A percentile compares a stretch with the other conserved stretches of the same genome.
Evolutionary conservation across 345 rosid species (phyloP).

Genomic region (Eucalyptus globulus): DNA sequence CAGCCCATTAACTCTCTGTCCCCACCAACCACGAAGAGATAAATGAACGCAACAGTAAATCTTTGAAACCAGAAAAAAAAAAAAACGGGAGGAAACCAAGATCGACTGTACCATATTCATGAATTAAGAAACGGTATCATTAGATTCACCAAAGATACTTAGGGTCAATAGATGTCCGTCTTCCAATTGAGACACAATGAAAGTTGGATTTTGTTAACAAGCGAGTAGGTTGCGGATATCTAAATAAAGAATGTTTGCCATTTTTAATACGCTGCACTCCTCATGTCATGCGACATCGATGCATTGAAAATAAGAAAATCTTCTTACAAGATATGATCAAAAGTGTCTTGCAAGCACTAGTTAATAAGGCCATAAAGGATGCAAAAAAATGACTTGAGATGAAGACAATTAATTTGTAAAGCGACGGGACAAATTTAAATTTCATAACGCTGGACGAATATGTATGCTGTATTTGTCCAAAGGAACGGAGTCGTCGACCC

Average conservation of each 20-base stretch:
- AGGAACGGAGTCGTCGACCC: neutral
- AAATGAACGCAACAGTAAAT: neutral
- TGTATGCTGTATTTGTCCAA: neutral
- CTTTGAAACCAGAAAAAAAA: neutral
- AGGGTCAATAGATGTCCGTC: neutral
- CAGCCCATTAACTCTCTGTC: conserved; percentile 8
- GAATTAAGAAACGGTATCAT: neutral
- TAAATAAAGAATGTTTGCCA: neutral
- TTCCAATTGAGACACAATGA: neutral
- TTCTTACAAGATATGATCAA: neutral
- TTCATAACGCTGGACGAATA: neutral
- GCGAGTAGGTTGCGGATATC: neutral
- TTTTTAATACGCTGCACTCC: neutral
- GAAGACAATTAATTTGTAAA: neutral
- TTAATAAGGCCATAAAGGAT: neutral
- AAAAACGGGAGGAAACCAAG: neutral
- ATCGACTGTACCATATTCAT: neutral
- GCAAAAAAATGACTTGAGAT: neutral
- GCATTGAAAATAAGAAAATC: neutral
- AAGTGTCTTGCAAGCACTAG: neutral
- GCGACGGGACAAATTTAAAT: neutral
- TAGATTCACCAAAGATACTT: neutral
- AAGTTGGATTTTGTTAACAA: neutral
- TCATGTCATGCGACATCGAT: neutral
- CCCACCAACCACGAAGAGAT: neutral